phyloP scores from a whole-genome alignment of 495 filamentous ascomycete species.

The Aspergillus coremiiformis region DNA sequence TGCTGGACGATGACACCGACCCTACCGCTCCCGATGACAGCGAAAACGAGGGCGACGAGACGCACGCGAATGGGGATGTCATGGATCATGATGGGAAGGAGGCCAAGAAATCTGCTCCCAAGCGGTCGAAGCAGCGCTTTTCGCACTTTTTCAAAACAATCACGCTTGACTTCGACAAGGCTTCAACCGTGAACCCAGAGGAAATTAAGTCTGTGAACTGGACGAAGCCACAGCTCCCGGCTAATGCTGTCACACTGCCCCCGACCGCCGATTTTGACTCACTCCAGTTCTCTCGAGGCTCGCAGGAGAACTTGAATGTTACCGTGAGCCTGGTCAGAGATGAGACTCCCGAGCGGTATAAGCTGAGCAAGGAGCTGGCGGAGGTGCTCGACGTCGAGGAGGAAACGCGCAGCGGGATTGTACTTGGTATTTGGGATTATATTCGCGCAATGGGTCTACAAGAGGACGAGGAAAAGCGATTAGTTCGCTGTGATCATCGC shows the following conservation, averaged over 20 bases:
- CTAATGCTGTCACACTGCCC: slow-evolving; percentile 40
- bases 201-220: slow-evolving; percentile 59
- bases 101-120: slow-evolving; percentile 36
- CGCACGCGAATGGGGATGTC: slow-evolving; percentile 30
- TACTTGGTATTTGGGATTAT: slow-evolving; percentile 94
- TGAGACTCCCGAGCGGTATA: slow-evolving; percentile 77
- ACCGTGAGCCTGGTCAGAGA: slow-evolving; percentile 81
- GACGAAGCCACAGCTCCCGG: slow-evolving; percentile 58
- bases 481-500: slow-evolving; percentile 80
- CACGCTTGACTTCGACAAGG: slow-evolving; percentile 75
- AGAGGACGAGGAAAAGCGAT: slow-evolving; percentile 88
- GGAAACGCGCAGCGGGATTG: slow-evolving; percentile 75
- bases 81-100: slow-evolving; percentile 54
- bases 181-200: slow-evolving; percentile 39
- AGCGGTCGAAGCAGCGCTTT: slow-evolving; percentile 52
- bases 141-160: slow-evolving; percentile 95
- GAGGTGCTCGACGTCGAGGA: slow-evolving; percentile 82
- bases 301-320: slow-evolving; percentile 88
- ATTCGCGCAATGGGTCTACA: slow-evolving; percentile 77
- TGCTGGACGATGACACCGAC: slow-evolving; percentile 66
- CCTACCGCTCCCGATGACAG: slow-evolving; percentile 42
- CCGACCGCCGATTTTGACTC: slow-evolving; percentile 74
- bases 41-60: slow-evolving; percentile 48
- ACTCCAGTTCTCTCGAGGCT: slow-evolving; percentile 81
- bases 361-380: slow-evolving; percentile 67